Base-by-base conservation (phyloP, 495 filamentous ascomycete genomes). In the Hypoxylon cercidicola region DNA sequence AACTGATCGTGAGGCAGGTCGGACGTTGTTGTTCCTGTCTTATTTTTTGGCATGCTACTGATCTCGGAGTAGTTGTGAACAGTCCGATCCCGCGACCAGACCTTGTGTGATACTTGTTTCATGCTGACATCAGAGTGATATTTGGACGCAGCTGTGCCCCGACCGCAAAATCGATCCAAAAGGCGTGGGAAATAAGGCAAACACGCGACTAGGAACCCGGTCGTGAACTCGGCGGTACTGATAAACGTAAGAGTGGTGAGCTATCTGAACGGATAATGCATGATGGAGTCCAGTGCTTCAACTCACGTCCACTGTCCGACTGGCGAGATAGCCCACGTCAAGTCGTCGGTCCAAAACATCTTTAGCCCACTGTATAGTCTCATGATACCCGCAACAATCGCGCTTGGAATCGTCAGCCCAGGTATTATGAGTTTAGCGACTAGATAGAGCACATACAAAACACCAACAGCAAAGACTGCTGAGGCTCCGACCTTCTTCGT, bases 401-500 rank as follows among this genome's bases (percentile, higher is more conserved):
- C 58, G 13, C 64, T 66, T 46, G 18, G 35, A 39, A 39, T 39
- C 35, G 35, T 39, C 35, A 39, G 35, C 35, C 35, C 35, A 39
- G 35, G 35, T 39, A 13, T n/a, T 43, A 7, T 39, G 15, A 2
- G 30, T 47, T 32, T 41, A 52, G 18, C 20, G 48, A 18, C 2
- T n/a, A n/a, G n/a, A n/a, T 2, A 34, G 30, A 34, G 48, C 19
- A 62, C 72, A 50, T 60, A 75, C 73, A 75, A 70, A 43, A 65
- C 64, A 40, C 71, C 69, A 18, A 59, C 62, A 16, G 68, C 71
- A 61, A 75, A 75, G 13, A 72, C 48, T 9, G 63, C 18, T 18
- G 68, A 67, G n/a, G 66, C 45, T 18, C 62, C 66, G n/a, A 76
- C 16, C 54, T 76, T 78, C 51, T 72, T 70, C 41, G 51, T 69